Evolutionary conservation across 2,329 filamentous ascomycete genomes (phyloP).

Genomic region (Calycina herbarum): DNA sequence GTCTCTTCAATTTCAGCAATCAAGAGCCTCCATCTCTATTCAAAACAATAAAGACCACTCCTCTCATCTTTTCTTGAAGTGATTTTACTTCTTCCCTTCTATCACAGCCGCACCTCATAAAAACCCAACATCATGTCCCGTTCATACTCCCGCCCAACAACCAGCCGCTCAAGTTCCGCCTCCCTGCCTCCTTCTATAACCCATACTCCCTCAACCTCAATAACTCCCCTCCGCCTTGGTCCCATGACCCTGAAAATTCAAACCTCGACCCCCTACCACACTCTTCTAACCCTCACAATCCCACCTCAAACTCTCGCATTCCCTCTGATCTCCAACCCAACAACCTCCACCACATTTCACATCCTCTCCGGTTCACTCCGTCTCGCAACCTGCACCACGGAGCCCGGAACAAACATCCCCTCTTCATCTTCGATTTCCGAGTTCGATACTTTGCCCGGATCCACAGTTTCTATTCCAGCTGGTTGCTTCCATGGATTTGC

Average conservation of each 20-base stretch:
- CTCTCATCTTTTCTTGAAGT: too few relatives aligned
- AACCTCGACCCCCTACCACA: not conserved
- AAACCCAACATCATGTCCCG: not conserved
- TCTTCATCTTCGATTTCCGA: not conserved
- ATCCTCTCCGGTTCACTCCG: constrained; percentile 8
- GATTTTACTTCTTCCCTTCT: too few relatives aligned
- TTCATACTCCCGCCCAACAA: not conserved
- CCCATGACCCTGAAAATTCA: constrained; percentile 12
- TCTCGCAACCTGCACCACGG: constrained; percentile 1
- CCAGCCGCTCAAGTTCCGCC: not conserved
- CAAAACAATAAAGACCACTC: not conserved
- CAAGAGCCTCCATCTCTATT: not conserved
- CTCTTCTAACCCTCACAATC: constrained; percentile 8
- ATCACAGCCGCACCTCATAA: not conserved
- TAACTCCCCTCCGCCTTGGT: constrained; percentile 1
- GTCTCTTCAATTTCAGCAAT: not conserved
- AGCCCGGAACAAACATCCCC: not conserved
- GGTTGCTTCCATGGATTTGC: constrained; percentile 8
- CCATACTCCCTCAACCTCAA: constrained; percentile 1
- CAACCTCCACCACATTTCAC: constrained; percentile 7
- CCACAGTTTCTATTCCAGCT: constrained; percentile 8
- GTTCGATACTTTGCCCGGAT: not conserved
- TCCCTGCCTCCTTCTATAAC: constrained; percentile 4
- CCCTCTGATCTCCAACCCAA: constrained; percentile 9
- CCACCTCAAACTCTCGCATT: constrained; percentile 9